Conservation (phyloP, 768 basidiomycete species). For the Tricholoma furcatifolium region DNA sequence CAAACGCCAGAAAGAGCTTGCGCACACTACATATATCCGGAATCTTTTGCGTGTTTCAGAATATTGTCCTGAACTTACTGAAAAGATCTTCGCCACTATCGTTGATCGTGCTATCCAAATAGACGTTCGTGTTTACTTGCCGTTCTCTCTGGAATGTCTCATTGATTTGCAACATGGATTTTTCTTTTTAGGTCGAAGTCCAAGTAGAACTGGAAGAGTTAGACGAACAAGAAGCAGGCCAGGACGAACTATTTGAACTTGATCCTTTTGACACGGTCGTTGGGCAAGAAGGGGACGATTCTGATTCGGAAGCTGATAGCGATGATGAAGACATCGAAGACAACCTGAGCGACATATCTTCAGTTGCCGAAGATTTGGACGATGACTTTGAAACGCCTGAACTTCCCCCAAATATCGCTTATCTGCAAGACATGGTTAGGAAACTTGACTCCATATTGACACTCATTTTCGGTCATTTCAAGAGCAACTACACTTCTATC, state of each 20-base stretch:
- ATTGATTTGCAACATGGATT: background rate
- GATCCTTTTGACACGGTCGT: conserved; percentile 87
- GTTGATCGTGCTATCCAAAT: conserved; percentile 95
- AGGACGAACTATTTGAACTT: conserved; percentile 66
- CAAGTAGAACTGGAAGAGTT: conserved; percentile 94
- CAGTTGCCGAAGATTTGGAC: conserved; percentile 56
- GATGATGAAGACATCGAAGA: conserved; percentile 43
- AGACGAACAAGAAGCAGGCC: conserved; percentile 61
- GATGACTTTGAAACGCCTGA: conserved; percentile 37
- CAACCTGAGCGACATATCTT: conserved; percentile 73
- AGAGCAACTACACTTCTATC: conserved; percentile 38
- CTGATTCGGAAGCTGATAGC: conserved; percentile 53
- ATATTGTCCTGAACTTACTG: conserved; percentile 87
- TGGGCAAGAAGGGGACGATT: conserved; percentile 68
- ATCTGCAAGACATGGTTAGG: conserved; percentile 83
- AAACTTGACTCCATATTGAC: conserved; percentile 90
- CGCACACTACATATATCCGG: conserved; percentile 87
- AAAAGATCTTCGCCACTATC: conserved; percentile 81
- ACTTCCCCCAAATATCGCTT: conserved; percentile 56
- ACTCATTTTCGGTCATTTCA: conserved; percentile 84
- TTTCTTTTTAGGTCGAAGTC: conserved; percentile 94
- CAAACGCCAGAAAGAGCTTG: conserved; percentile 78
- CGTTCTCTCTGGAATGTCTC: background rate
- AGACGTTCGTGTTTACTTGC: conserved; percentile 57
- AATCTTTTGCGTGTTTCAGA: conserved; percentile 80